Conservation (phyloP, 2,329 filamentous ascomycete genomes). For the Trichophyton simii region DNA sequence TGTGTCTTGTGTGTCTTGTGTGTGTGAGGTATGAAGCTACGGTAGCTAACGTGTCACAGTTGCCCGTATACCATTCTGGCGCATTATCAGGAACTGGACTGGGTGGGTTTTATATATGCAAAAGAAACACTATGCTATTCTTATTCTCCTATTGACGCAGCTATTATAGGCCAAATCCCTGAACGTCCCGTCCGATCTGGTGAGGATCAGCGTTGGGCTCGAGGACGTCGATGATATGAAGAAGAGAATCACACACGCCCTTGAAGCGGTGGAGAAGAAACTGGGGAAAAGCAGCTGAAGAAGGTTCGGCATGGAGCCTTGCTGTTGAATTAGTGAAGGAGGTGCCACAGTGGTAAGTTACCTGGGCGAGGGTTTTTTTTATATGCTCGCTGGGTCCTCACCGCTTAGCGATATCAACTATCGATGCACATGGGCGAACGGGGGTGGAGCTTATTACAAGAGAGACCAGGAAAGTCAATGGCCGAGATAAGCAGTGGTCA, state of each 20-base stretch:
- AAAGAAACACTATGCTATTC: background rate
- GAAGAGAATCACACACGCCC: slow-evolving; percentile 52
- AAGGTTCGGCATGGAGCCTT: background rate
- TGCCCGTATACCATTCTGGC: slow-evolving; percentile 86
- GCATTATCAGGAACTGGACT: slow-evolving; percentile 84
- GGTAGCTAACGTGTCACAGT: slow-evolving; percentile 25
- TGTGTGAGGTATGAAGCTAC: background rate
- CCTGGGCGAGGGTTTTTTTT: background rate
- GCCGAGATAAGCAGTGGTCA: background rate
- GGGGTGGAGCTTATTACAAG: background rate
- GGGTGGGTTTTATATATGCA: slow-evolving; percentile 42
- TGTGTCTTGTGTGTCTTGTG: background rate
- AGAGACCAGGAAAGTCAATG: background rate
- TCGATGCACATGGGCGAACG: background rate
- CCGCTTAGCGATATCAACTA: background rate
- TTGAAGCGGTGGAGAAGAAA: slow-evolving; percentile 40
- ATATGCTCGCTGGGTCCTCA: background rate
- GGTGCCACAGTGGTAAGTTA: too few species aligned
- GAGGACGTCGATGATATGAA: slow-evolving; percentile 61
- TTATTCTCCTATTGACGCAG: slow-evolving; percentile 10
- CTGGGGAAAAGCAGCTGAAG: background rate
- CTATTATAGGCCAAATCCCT: slow-evolving; percentile 51
- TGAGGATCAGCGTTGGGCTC: slow-evolving; percentile 79
- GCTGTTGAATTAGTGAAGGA: too few species aligned
- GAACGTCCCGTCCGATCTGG: slow-evolving; percentile 64